A percentile compares a stretch with the other conserved stretches of the same genome.
Evolutionary conservation across 2,329 filamentous ascomycete genomes (phyloP).

Genomic region (Colletotrichum plurivorum): DNA sequence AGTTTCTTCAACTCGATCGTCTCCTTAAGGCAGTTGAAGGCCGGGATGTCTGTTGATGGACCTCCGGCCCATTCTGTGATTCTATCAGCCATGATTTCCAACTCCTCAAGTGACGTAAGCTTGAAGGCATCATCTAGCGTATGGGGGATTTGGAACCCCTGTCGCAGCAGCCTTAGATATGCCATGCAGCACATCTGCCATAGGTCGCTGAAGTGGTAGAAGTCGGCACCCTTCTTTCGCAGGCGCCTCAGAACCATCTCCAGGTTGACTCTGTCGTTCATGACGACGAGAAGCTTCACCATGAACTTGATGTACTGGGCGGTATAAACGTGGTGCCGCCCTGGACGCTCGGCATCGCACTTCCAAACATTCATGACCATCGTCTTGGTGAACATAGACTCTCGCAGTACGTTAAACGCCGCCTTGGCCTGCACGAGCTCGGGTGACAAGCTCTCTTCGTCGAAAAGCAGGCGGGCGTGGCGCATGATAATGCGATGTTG

Average conservation of each 20-base stretch:
- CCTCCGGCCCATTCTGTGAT: slow-evolving; percentile 69
- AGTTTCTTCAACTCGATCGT: slow-evolving; percentile 75
- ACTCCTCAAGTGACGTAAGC: slow-evolving; percentile 66
- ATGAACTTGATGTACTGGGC: slow-evolving; percentile 89
- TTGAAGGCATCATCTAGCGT: slow-evolving; percentile 70
- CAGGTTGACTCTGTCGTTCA: slow-evolving; percentile 81
- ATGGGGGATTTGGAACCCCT: slow-evolving; percentile 60
- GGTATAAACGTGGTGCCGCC: slow-evolving; percentile 93
- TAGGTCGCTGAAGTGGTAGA: slow-evolving; percentile 73
- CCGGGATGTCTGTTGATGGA: slow-evolving; percentile 54
- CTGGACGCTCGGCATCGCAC: slow-evolving; percentile 86
- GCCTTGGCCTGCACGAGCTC: slow-evolving; percentile 80
- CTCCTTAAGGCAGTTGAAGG: slow-evolving; percentile 70
- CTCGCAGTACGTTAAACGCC: slow-evolving; percentile 81
- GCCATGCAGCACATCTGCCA: slow-evolving; percentile 70
- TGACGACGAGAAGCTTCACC: slow-evolving; percentile 78
- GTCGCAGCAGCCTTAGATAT: slow-evolving; percentile 68
- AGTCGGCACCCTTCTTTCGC: slow-evolving; percentile 85
- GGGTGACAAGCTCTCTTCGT: slow-evolving; percentile 56
- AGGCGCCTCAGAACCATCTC: slow-evolving; percentile 85
- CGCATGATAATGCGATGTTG: slow-evolving; percentile 92
- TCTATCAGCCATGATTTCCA: slow-evolving; percentile 69
- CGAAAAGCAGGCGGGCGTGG: slow-evolving; percentile 71
- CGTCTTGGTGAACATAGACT: slow-evolving; percentile 88
- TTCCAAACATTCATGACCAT: slow-evolving; percentile 97